phyloP scores from a whole-genome alignment of 1,139 yeast genomes.

The Protomyces inundatus region DNA sequence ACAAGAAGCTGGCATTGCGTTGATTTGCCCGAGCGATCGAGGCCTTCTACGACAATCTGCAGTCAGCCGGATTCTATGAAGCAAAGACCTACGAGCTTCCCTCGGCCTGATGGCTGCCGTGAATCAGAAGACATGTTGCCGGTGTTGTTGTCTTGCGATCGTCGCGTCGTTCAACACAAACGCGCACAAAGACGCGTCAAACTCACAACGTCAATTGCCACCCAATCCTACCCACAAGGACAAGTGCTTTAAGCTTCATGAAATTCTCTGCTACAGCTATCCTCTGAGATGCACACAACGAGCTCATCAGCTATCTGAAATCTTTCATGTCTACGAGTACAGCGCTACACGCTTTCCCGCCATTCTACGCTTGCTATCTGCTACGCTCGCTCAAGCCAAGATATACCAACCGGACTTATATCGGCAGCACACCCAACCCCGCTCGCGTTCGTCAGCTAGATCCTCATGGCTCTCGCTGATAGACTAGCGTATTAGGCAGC shows the following conservation, averaged over 20 bases:
- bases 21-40: conserved; percentile 91
- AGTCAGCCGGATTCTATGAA: conserved; percentile 55
- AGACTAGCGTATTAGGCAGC: conserved; percentile 55
- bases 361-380: conserved; percentile 63
- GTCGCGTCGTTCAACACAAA: too few species aligned
- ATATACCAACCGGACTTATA: conserved; percentile 49
- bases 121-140: too few species aligned
- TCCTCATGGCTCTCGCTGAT: neutral
- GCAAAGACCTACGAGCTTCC: neutral
- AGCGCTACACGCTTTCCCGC: conserved; percentile 34
- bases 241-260: too few species aligned
- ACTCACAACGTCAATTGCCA: too few species aligned
- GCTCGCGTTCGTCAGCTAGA: conserved; percentile 38
- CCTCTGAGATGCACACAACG: too few species aligned
- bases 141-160: too few species aligned
- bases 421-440: conserved; percentile 78
- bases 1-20: conserved; percentile 63
- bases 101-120: neutral
- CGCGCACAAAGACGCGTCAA: too few species aligned
- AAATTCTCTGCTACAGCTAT: too few species aligned
- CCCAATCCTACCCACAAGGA: too few species aligned
- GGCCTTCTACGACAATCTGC: conserved; percentile 73
- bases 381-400: conserved; percentile 55
- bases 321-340: neutral
- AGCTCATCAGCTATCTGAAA: too few species aligned